Base-by-base conservation (phyloP, 2,329 filamentous ascomycete species). In the Neonectria hederae region DNA sequence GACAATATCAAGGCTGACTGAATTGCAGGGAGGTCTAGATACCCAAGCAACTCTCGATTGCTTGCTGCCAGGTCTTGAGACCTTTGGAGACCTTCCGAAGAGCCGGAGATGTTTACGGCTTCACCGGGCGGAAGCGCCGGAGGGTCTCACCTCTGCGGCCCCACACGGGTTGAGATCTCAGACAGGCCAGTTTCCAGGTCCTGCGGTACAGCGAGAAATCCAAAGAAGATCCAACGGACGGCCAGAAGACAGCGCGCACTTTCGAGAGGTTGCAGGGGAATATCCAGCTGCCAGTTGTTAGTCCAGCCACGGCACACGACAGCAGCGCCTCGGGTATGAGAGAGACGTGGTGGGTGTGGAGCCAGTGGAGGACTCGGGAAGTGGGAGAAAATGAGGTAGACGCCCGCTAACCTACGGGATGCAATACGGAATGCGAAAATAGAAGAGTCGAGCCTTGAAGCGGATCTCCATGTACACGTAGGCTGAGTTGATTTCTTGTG, bases 61-160 rank as follows among this genome's bases (percentile, higher is more conserved):
- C 59, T 57, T 30, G 57, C 59, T 60, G 54, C 53, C 61, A 61
- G 46, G 58, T 59, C 55, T 67, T 53, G 67, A 68, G 63, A 69
- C 51, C 61, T 61, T 56, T 45, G 48, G 60, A 35, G 32, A 46
- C 24, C 32, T 68, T 61, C 69, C 70, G 63, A 70, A 48, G 55
- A 66, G 46, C 67, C 65, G 70, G 67, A 64, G 60, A 65, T 65
- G 65, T 71, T 62, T 58, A 59, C 63, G 64, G 69, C 58, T 45
- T 65, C 43, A 42, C 51, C 51, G 59, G 60, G 58, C 70, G 70
- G 70, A 72, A 73, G 70, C 70, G 49, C 70, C 70, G 70, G 70
- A 72, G 65, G 59, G 56, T 63, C 63, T 73, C 70, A 70, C 53
- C 57, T 65, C 40, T 61, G 56, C 63, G 59, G 57, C 69, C 70